Conservation (phyloP, 345 rosid genomes). For the Moringa oleifera region DNA sequence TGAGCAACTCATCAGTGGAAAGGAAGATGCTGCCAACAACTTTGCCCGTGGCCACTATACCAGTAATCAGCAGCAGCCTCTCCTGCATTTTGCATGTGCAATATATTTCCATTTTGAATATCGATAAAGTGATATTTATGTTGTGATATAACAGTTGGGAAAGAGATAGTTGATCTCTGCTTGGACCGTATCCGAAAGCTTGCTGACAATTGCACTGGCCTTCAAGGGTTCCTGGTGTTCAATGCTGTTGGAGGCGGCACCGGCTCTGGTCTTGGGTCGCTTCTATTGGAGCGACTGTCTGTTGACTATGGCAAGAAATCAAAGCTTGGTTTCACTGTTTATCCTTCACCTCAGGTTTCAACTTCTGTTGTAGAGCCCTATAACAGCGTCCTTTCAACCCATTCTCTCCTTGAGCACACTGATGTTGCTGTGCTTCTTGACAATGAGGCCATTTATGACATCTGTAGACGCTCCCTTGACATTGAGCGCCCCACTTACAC, state of each 20-base stretch:
- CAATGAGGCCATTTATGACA: conserved; percentile 56
- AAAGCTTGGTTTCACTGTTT: conserved; percentile 52
- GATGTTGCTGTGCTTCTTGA: conserved; percentile 51
- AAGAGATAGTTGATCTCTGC: conserved; percentile 59
- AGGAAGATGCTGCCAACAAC: conserved; percentile 59
- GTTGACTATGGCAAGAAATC: conserved; percentile 58
- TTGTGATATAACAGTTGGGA: conserved; percentile 29
- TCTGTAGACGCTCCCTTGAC: conserved; percentile 58
- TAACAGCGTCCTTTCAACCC: conserved; percentile 54
- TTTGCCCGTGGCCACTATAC: conserved; percentile 60
- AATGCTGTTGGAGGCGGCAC: conserved; percentile 65
- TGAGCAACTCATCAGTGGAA: conserved; percentile 51
- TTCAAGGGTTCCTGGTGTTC: conserved; percentile 56
- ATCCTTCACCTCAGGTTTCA: conserved; percentile 58
- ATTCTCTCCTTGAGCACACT: conserved; percentile 58
- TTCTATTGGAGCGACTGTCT: conserved; percentile 55
- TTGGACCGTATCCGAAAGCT: conserved; percentile 52
- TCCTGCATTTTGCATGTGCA: background rate
- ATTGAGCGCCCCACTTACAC: conserved; percentile 59
- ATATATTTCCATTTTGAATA: background rate
- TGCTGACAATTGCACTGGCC: conserved; percentile 59
- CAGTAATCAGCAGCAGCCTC: conserved; percentile 16
- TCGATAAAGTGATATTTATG: background rate
- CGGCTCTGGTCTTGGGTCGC: conserved; percentile 57
- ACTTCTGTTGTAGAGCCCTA: conserved; percentile 56